Evolutionary conservation across 805 yeast genomes (phyloP), one percentile per base, ranked within the genome.

Genomic region (Metschnikowia koreensis): DNA sequence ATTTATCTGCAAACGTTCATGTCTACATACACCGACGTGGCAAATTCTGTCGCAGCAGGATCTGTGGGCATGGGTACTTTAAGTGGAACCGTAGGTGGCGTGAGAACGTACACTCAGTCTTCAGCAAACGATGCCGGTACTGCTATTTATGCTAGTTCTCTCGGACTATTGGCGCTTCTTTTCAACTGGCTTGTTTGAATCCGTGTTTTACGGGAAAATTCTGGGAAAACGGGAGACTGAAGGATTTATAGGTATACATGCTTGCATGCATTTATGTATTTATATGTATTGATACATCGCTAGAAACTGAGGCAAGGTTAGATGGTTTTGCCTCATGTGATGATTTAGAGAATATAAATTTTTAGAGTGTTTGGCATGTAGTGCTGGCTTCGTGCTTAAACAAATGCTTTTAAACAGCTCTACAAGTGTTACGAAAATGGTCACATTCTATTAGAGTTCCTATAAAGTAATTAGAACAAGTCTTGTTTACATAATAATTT

Each of bases 21-120:
- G 61, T 40, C 56, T 7, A 64, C 67, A 1, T 59, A 56, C 44
- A 47, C 65, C 1, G 46, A 47, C 9, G 66, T 62, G 7, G 51
- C 57, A 10, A 38, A 56, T 4, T 53, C 58, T 4, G 67, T 57
- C 8, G 44, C 60, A 22, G 59, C 68, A 0, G 76, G 75, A 2
- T 44, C 61, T 2, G 54, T 68, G 34, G 76, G 76, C 1, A 48
- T 71, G 41, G 76, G 74, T 11, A 49, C 61, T 13, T 39, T 59
- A 22, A 56, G 63, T 11, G 70, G 69, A 7, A 31, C 55, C 6
- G 66, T 69, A 33, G 75, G 74, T 11, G 64, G 54, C 6, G 49
- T 69, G n/a, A 65, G 73, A 50, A 52, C 66, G 0, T 71, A 71
- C 52, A 53, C 61, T 2, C 58, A 58, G 40, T 60, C 66, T 27